Percentiles rank a stretch among this genome's conserved stretches.
phyloP scores from a whole-genome alignment of 1,284 basidiomycete species.

The Microbotryum saponariae region DNA sequence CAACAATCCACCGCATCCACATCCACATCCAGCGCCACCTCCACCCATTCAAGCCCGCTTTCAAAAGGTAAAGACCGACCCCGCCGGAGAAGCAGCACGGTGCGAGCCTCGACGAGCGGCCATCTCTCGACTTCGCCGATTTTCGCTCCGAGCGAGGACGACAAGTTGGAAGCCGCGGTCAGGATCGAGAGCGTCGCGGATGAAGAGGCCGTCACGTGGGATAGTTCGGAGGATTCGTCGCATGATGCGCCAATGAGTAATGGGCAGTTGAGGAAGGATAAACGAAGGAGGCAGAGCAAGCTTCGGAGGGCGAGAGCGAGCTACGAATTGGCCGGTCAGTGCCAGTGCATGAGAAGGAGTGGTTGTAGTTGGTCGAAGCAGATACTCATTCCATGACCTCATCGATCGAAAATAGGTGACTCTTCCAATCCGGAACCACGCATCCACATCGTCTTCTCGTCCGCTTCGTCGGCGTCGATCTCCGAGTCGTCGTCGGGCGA shows the following conservation, averaged over 20 bases:
- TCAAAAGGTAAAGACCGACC: no score
- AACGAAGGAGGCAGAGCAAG: conserved; percentile 37
- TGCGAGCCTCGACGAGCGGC: no score
- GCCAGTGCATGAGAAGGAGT: no score
- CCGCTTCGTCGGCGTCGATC: conserved; percentile 30
- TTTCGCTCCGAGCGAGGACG: conserved; percentile 7
- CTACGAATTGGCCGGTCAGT: conserved; percentile 41
- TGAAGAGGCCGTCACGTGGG: conserved; percentile 4
- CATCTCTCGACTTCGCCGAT: no score
- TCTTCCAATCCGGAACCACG: conserved; percentile 37
- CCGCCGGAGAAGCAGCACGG: no score
- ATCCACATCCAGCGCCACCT: not conserved
- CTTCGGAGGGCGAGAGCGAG: conserved; percentile 39
- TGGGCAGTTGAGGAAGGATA: conserved; percentile 20
- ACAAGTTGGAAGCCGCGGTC: conserved; percentile 4
- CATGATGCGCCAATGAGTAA: not conserved
- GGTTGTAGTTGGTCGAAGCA: no score
- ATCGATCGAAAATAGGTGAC: no score
- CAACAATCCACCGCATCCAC: not conserved
- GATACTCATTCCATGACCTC: no score
- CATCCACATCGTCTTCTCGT: conserved; percentile 39
- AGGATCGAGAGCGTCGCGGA: conserved; percentile 11
- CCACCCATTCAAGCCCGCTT: not conserved
- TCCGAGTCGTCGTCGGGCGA: conserved; percentile 8
- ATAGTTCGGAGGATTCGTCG: conserved; percentile 6